A percentile compares a stretch with the other conserved stretches of the same genome.
Conservation (phyloP, 495 filamentous ascomycete genomes). For the Hypoxylon intermedium region DNA sequence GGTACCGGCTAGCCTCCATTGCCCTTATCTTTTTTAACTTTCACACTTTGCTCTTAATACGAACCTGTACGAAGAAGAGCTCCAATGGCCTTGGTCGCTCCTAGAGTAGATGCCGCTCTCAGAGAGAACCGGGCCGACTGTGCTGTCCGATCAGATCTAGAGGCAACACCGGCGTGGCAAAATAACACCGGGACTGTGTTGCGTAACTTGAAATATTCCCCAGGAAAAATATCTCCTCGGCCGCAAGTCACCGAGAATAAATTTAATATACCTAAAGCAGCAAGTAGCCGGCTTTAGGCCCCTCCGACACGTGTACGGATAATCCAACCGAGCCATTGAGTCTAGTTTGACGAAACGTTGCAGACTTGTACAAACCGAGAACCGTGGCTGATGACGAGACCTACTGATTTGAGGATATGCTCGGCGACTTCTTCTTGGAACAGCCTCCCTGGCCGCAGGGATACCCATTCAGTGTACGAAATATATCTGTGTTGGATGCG, state of each 20-base stretch:
- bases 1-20: conserved; percentile 2
- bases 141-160: conserved; percentile 11
- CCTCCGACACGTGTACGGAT: conserved; percentile 33
- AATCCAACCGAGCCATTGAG: conserved; percentile 14
- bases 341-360: conserved; percentile 35
- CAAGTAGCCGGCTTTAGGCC: conserved; percentile 21
- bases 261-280: conserved; percentile 15
- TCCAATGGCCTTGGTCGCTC: not conserved
- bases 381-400: conserved; percentile 23
- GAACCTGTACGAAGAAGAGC: not conserved
- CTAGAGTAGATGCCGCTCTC: conserved; percentile 18
- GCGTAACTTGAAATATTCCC: not conserved
- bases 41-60: not conserved
- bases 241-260: conserved; percentile 15
- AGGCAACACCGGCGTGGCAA: conserved; percentile 20
- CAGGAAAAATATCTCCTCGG: conserved; percentile 17
- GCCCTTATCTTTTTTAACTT: not conserved
- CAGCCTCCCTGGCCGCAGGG: not conserved
- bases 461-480: not conserved
- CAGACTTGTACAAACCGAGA: conserved; percentile 32
- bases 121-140: conserved; percentile 30
- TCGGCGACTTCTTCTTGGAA: conserved; percentile 11
- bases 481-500: conserved; percentile 6
- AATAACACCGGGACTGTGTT: conserved; percentile 9
- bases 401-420: conserved; percentile 22